Evolutionary conservation across 768 basidiomycete genomes (phyloP), one percentile per base, ranked within the genome.

Genomic region (Tephrocybe sp.): DNA sequence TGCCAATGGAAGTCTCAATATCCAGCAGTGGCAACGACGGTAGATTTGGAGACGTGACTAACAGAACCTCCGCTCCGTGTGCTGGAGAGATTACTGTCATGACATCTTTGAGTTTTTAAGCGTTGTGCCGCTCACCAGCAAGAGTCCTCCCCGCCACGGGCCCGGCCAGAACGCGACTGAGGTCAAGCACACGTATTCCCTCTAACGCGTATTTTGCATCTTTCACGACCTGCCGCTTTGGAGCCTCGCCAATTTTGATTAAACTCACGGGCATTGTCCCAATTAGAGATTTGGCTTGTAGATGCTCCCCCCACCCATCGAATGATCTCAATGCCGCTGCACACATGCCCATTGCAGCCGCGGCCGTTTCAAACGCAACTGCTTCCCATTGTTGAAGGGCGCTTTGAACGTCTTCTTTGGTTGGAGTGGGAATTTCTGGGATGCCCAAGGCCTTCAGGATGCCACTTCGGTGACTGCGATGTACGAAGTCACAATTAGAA

Each of bases 1-100:
- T 86, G 1, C 83, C 82, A 6, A 83, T 71, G 3, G 84, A 82
- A 0, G 83, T 85, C 42, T 84, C 83, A 10, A 71, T 57, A 58
- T 85, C 84, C 0, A 84, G 61, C 0, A 63, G 49, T 0, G 83
- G 83, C 2, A 82, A 63, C 0, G 72, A 63, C 0, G 84, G 84
- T 10, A 85, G 70, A 10, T 67, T 68, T 0, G 80, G 81, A 0
- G 83, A 83, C 10, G 82, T 82, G 28, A 85, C 61, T 23, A 74
- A 65, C 0, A 84, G 72, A 23, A 80, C 79, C 48, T 84, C 80
- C 1, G 83, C 83, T 3, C 82, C 83, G 51, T 82, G 76, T 3
- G 75, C 83, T 80, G 50, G 5, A 15, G 20, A 9, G 8, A 21
- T 28, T 18, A 45, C 15, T 38, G 43, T 15, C 43, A 20, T 37